Evolutionary conservation across 2,329 filamentous ascomycete genomes (phyloP).

Genomic region (Fusarium acutatum): DNA sequence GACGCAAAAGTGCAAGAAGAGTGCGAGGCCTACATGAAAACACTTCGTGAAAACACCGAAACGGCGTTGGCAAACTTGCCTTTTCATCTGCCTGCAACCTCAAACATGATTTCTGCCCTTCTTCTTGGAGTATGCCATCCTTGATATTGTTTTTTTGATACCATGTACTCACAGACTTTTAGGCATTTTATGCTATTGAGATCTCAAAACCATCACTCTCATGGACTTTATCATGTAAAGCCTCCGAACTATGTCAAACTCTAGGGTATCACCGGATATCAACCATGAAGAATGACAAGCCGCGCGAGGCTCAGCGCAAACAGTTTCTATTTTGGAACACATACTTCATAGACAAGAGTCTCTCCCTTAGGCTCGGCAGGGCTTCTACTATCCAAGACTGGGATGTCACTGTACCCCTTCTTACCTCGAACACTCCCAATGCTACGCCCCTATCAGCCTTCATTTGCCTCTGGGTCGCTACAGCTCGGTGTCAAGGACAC

Average conservation of each 20-base stretch:
- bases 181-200: constrained; percentile 46
- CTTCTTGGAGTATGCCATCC: constrained; percentile 31
- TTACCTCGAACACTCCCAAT: constrained; percentile 44
- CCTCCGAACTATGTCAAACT: constrained; percentile 45
- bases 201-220: constrained; percentile 46
- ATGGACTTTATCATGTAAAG: constrained; percentile 45
- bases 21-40: constrained; percentile 29
- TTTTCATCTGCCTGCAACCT: constrained; percentile 44
- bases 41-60: constrained; percentile 44
- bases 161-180: not conserved
- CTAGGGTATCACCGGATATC: constrained; percentile 43
- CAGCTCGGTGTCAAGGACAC: constrained; percentile 63
- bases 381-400: constrained; percentile 64
- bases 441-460: constrained; percentile 43
- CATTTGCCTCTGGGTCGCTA: constrained; percentile 58
- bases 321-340: constrained; percentile 63
- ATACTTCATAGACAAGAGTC: constrained; percentile 64
- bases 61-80: constrained; percentile 45
- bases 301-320: constrained; percentile 31
- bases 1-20: constrained; percentile 37
- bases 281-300: constrained; percentile 36
- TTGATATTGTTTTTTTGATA: too few species aligned
- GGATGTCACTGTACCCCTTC: constrained; percentile 58
- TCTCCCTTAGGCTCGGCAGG: constrained; percentile 63
- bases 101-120: constrained; percentile 40